A percentile compares a stretch with the other conserved stretches of the same genome.
Conservation (phyloP, 2,329 filamentous ascomycete species). For the Alternaria panax region DNA sequence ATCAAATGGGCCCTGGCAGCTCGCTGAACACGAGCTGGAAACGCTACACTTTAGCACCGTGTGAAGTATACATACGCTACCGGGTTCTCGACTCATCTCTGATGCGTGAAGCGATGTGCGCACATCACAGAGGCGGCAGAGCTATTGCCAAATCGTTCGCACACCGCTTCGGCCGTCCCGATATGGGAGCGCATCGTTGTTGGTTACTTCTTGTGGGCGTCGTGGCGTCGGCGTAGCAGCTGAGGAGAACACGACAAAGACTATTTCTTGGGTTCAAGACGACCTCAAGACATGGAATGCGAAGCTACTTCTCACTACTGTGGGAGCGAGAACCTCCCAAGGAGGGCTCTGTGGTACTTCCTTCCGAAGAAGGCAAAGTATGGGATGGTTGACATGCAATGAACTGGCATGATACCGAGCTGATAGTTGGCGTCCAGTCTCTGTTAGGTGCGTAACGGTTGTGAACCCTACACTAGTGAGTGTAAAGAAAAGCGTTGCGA, state of each 20-base stretch:
- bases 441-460: too few species aligned
- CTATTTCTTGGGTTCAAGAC: too few species aligned
- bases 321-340: too few species aligned
- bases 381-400: background rate
- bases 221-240: background rate
- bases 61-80: background rate
- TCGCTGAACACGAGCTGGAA: background rate
- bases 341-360: too few species aligned
- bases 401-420: background rate
- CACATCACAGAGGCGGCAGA: background rate
- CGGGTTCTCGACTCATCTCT: background rate
- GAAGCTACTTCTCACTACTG: too few species aligned
- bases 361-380: too few species aligned
- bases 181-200: background rate
- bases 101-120: background rate
- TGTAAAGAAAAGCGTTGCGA: too few species aligned
- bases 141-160: background rate
- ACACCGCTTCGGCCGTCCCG: background rate
- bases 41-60: background rate
- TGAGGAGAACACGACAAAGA: too few species aligned
- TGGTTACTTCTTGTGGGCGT: background rate
- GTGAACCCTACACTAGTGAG: too few species aligned
- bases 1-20: background rate
- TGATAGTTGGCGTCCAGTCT: background rate
- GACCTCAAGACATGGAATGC: too few species aligned